Evolutionary conservation across 1,139 yeast species (phyloP).

Genomic region (Pichiaceae sp.): DNA sequence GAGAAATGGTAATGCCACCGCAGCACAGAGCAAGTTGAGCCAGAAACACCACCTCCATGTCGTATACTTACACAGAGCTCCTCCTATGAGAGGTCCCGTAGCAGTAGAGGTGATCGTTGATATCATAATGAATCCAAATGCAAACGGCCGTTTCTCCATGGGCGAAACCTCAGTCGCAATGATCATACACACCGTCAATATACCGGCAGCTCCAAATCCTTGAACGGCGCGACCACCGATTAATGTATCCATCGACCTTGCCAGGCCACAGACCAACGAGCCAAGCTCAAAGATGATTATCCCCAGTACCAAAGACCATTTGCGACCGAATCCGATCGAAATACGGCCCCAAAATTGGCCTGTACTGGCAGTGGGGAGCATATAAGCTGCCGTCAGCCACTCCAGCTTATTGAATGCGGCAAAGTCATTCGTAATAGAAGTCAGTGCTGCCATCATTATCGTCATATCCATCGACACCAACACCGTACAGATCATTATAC

Average conservation of each 20-base stretch:
- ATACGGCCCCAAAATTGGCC: constrained; percentile 55
- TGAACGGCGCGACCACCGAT: constrained; percentile 66
- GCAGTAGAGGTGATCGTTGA: constrained; percentile 36
- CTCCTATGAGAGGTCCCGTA: constrained; percentile 62
- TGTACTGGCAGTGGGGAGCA: constrained; percentile 50
- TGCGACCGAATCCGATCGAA: constrained; percentile 56
- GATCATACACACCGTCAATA: constrained; percentile 50
- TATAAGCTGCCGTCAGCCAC: constrained; percentile 55
- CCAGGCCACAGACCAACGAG: constrained; percentile 50
- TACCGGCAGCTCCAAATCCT: constrained; percentile 69
- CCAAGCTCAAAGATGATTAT: constrained; percentile 54
- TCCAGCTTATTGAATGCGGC: constrained; percentile 46
- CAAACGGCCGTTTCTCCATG: constrained; percentile 9
- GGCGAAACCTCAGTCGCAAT: constrained; percentile 56
- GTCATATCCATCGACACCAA: constrained; percentile 64
- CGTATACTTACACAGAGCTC: constrained; percentile 43
- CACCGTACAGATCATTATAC: constrained; percentile 45
- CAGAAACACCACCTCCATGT: constrained; percentile 79
- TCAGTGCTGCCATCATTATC: constrained; percentile 50
- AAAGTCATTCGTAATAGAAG: constrained; percentile 48
- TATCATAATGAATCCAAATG: constrained; percentile 20
- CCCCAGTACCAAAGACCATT: constrained; percentile 39
- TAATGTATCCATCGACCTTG: constrained; percentile 51
- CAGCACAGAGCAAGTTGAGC: constrained; percentile 64
- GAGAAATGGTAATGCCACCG: constrained; percentile 39